Percentiles rank a stretch among this genome's conserved stretches.
phyloP scores from a whole-genome alignment of 495 filamentous ascomycete genomes.

The Hypoxylon cercidicola region DNA sequence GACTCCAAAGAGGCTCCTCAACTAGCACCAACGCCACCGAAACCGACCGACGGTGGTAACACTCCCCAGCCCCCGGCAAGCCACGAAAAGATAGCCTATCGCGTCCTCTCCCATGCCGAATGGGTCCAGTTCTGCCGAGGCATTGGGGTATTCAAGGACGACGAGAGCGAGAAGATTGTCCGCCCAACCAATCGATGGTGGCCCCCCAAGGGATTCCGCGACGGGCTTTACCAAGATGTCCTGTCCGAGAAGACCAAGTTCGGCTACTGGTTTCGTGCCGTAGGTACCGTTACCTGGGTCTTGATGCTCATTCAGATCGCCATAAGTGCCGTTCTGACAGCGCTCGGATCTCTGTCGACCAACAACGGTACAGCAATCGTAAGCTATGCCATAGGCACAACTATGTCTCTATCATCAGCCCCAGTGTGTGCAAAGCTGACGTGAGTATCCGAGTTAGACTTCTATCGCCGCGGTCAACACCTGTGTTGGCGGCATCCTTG shows the following conservation, averaged over 20 bases:
- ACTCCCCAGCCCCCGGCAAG: constrained; percentile 16
- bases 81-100: constrained; percentile 37
- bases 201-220: constrained; percentile 56
- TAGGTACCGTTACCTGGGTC: constrained; percentile 51
- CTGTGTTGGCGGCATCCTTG: constrained; percentile 58
- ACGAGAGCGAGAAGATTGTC: constrained; percentile 53
- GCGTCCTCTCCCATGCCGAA: constrained; percentile 53
- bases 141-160: constrained; percentile 56
- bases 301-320: constrained; percentile 57
- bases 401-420: neutral
- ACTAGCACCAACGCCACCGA: constrained; percentile 20
- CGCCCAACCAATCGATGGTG: constrained; percentile 55
- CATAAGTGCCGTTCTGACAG: constrained; percentile 56
- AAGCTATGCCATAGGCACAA: constrained; percentile 5
- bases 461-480: constrained; percentile 61
- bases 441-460: constrained; percentile 41
- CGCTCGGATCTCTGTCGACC: constrained; percentile 49
- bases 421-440: neutral
- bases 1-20: constrained; percentile 34
- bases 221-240: constrained; percentile 57
- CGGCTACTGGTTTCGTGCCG: constrained; percentile 45
- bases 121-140: constrained; percentile 59
- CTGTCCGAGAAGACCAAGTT: constrained; percentile 54
- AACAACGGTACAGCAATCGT: constrained; percentile 48
- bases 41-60: constrained; percentile 22